Conservation (phyloP, 768 basidiomycete species). For the Xerocomellus chrysenteron region DNA sequence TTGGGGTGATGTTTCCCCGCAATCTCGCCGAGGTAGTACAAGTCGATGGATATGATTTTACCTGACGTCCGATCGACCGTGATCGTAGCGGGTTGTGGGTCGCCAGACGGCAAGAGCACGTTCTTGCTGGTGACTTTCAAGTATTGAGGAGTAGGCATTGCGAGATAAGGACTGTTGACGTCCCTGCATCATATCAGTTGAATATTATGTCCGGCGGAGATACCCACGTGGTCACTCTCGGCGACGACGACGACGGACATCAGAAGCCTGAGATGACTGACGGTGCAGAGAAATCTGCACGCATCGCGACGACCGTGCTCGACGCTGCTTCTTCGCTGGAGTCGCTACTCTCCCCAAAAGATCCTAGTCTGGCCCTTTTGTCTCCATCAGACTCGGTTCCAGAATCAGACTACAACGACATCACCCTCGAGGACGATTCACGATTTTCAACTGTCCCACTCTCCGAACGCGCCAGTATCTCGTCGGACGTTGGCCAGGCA, state of each 20-base stretch:
- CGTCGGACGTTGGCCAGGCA: slow-evolving; percentile 26
- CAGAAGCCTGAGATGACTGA: slow-evolving; percentile 13
- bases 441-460: slow-evolving; percentile 55
- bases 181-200: not conserved
- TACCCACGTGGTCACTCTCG: slow-evolving; percentile 9
- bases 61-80: slow-evolving; percentile 56
- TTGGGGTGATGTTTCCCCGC: slow-evolving; percentile 22
- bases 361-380: slow-evolving; percentile 28
- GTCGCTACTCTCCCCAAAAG: slow-evolving; percentile 51
- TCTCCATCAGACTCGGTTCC: slow-evolving; percentile 45
- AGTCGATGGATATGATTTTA: slow-evolving; percentile 53
- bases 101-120: slow-evolving; percentile 52
- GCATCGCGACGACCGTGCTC: slow-evolving; percentile 5
- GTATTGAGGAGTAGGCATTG: slow-evolving; percentile 14
- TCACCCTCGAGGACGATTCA: slow-evolving; percentile 44
- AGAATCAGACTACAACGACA: slow-evolving; percentile 65
- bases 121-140: slow-evolving; percentile 52
- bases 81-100: slow-evolving; percentile 64
- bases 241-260: not conserved
- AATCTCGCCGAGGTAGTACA: slow-evolving; percentile 32
- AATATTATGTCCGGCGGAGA: not conserved
- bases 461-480: slow-evolving; percentile 35
- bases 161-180: not conserved
- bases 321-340: slow-evolving; percentile 36
- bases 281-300: slow-evolving; percentile 12